Evolutionary conservation across 139 green algal genomes (phyloP), one percentile per base, ranked within the genome.

Genomic region (Micractinium sp.): DNA sequence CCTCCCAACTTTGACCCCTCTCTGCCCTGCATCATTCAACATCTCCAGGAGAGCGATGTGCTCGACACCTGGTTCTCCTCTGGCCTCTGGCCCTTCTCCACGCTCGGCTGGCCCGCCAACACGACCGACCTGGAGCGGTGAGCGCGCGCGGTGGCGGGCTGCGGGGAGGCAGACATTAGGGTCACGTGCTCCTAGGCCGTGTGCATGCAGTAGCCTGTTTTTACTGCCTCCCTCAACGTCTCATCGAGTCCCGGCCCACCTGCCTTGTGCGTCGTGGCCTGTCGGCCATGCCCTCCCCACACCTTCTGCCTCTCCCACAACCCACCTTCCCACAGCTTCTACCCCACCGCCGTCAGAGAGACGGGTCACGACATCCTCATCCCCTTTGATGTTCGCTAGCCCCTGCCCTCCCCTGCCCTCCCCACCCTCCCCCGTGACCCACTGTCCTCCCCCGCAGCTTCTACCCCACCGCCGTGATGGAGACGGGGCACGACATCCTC

Each of bases 401-500:
- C 63, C 14, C 63, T 71, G 7, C 9, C 20, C 63, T 25, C 63
- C 20, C 14, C 14, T 31, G 47, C 47, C 47, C 5, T 9, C 47
- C 47, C 47, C 47, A 56, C 47, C n/a, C n/a, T n/a, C n/a, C n/a
- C n/a, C n/a, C n/a, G n/a, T n/a, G n/a, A n/a, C n/a, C 60, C 60
- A 23, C 60, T 67, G 60, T 67, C 60, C 63, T 27, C 12, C 22
- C 63, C 63, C 22, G 38, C 85, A 95, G 92, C 27, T 99, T 97
- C 92, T 99, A 98, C 94, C 97, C 97, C 9, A 96, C 92, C 53
- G 83, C 81, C 27, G 84, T 99, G 76, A 93, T 99, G 90, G 97
- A 99, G 93, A 99, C 97, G 35, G 96, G 97, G 77, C 97, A 99
- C 86, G 98, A 99, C 93, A 99, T 99, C 92, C 91, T 99, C n/a